Evolutionary conservation across 352 stramenopile genomes (phyloP), one percentile per base, ranked within the genome.

Genomic region (Pythium diclinum): DNA sequence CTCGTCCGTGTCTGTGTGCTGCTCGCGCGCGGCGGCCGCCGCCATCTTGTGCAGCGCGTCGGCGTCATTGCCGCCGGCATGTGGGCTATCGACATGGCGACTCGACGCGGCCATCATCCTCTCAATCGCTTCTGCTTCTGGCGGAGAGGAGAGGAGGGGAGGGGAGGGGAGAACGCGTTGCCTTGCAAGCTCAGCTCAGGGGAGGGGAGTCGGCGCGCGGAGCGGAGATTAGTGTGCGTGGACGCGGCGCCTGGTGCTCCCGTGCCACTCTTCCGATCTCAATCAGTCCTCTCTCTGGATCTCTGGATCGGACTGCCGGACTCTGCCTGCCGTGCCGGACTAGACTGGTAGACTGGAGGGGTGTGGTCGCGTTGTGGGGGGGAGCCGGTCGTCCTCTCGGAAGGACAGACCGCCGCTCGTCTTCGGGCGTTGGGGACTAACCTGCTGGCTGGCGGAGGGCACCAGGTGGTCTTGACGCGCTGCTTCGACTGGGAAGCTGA

Each of bases 41-140:
- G 56, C 63, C 48, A 69, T 69, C 38, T 69, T 69, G 56, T 63
- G 56, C 3, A 64, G 48, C 38, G 63, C 56, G 21, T 63, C 48
- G 10, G 63, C 34, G 6, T 51, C 54, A 28, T 28, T 28, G n/a
- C 54, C 19, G 7, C 54, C 19, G 17, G 25, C 63, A 25, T 47
- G 62, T 1, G 62, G 54, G 54, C 44, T 59, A 9, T 68, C 55
- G 33, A 56, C 61, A 25, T 34, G 61, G 3, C 53, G 61, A 14
- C 28, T 36, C 19, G 62, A 46, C 25, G 62, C 54, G 8, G 62
- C 54, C 62, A 68, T 68, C 62, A 68, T 68, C 11, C 34, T 65
- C 34, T 25, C 33, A 11, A 8, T 47, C 13, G n/a, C 14, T 40
- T 28, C 32, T 28, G 16, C 25, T 40, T 8, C 16, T 42, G 38